phyloP scores from a whole-genome alignment of 257 asterid genomes.

The Scutellaria minor region DNA sequence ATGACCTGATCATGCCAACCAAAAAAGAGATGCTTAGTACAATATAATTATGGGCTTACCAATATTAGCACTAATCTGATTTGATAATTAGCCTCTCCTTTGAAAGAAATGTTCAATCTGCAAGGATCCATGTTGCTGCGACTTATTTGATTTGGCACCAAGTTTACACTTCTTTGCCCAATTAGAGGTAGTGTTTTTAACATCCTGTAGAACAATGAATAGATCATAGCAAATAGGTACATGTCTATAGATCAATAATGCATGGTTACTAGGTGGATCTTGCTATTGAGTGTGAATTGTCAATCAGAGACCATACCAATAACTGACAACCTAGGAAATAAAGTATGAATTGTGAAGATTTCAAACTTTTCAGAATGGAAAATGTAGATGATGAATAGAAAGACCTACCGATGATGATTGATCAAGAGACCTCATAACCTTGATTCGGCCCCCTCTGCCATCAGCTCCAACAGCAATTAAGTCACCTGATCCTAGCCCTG shows the following conservation, averaged over 20 bases:
- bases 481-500: slow-evolving; percentile 55
- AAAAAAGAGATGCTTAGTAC: slow-evolving; percentile 4
- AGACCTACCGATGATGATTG: slow-evolving; percentile 65
- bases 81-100: slow-evolving; percentile 49
- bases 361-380: neutral
- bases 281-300: neutral
- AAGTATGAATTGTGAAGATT: neutral
- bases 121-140: slow-evolving; percentile 62
- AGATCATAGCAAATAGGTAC: neutral
- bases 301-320: neutral
- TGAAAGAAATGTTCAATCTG: slow-evolving; percentile 88
- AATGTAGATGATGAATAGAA: slow-evolving; percentile 1
- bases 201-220: slow-evolving; percentile 46
- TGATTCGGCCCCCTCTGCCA: slow-evolving; percentile 92
- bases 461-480: slow-evolving; percentile 92
- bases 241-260: neutral
- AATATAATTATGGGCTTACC: slow-evolving; percentile 21
- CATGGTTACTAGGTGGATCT: neutral
- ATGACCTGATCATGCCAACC: neutral
- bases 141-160: slow-evolving; percentile 48
- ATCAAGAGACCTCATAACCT: slow-evolving; percentile 69
- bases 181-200: slow-evolving; percentile 40
- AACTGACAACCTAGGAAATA: neutral
- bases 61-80: slow-evolving; percentile 14
- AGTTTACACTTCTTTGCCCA: slow-evolving; percentile 52